Percentiles rank a stretch among this genome's conserved stretches.
Conservation (phyloP, 257 asterid genomes). For the Ehretia macrophylla region DNA sequence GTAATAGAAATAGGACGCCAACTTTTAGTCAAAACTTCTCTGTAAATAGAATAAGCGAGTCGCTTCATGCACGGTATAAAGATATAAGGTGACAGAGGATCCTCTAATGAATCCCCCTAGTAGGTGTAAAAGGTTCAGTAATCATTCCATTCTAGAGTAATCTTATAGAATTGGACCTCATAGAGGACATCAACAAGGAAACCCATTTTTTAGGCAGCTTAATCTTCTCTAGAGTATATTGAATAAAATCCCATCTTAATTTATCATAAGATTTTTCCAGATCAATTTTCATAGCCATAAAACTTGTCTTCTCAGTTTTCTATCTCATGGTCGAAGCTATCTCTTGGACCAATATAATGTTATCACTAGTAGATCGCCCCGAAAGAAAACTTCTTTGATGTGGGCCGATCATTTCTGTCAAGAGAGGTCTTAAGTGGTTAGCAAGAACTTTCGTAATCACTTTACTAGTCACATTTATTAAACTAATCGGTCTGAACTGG, state of each 20-base stretch:
- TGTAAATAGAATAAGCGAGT: too few relatives aligned
- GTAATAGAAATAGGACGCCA: too few relatives aligned
- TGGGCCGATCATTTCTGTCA: neutral
- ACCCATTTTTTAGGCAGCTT: neutral
- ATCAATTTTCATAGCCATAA: neutral
- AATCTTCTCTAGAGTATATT: neutral
- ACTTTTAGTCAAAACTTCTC: too few relatives aligned
- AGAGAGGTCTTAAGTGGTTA: neutral
- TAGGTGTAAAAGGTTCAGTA: neutral
- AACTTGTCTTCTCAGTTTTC: neutral
- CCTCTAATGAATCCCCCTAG: neutral
- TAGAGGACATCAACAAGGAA: too few relatives aligned
- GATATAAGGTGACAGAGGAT: conserved; percentile 3
- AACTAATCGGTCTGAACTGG: neutral
- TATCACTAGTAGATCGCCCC: neutral
- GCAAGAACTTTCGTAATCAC: neutral
- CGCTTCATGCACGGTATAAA: neutral
- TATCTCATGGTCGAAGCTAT: neutral
- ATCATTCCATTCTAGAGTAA: too few relatives aligned
- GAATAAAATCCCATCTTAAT: neutral
- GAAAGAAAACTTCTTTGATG: neutral
- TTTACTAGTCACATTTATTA: neutral
- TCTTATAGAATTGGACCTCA: too few relatives aligned
- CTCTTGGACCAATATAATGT: neutral
- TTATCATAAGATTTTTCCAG: neutral